Evolutionary conservation across 202 grass and related monocot species (phyloP).

Genomic region (Carex sylvatica): DNA sequence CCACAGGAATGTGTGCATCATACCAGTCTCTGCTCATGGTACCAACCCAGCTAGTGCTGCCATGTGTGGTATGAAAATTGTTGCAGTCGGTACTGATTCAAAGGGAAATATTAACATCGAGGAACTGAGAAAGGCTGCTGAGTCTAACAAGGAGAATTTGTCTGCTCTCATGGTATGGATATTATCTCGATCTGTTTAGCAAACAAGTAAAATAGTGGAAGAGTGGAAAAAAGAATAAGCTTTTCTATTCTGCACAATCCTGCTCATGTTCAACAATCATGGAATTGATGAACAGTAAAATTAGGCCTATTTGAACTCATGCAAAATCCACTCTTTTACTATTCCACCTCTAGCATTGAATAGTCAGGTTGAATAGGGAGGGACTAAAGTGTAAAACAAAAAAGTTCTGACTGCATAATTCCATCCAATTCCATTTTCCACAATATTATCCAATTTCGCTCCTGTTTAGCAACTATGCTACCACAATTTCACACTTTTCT

Average conservation of each 20-base stretch:
- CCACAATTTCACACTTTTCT: too few species aligned
- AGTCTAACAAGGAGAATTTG: conserved; percentile 88
- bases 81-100: conserved; percentile 94
- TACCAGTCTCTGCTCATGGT: conserved; percentile 93
- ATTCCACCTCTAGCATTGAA: neutral
- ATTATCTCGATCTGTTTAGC: neutral
- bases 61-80: conserved; percentile 99
- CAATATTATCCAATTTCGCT: neutral
- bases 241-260: neutral
- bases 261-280: neutral
- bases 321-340: neutral
- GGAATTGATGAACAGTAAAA: neutral
- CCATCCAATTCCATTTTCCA: neutral
- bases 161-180: conserved; percentile 88
- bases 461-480: neutral
- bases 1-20: conserved; percentile 95
- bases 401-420: neutral
- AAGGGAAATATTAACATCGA: conserved; percentile 99
- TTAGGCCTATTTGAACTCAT: neutral
- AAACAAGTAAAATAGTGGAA: neutral
- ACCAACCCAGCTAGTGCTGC: conserved; percentile 99
- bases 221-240: neutral
- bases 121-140: conserved; percentile 87
- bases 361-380: neutral
- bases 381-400: neutral